Percentiles rank a stretch among this genome's conserved stretches.
These are phyloP conservation scores for Allomyces javanicus DNA, from an alignment of 192 early-diverging fungal genomes.

Conservation along the genomic window DNA sequence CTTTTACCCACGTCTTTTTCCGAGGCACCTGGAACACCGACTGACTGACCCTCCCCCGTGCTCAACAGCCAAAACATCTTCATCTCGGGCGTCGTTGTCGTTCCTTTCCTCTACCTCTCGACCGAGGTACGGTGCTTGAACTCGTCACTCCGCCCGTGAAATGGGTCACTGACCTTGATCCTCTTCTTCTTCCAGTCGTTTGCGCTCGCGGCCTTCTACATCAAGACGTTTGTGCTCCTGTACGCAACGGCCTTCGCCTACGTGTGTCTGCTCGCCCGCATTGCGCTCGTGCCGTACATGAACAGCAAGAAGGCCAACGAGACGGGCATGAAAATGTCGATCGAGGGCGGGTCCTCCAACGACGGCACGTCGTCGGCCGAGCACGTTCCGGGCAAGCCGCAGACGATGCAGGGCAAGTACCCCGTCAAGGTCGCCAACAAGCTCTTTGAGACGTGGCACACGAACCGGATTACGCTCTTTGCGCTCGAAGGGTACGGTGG, in stretches of 20 bases:
- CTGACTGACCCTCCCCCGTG: no score
- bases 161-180: no score
- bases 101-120: neutral
- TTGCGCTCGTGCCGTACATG: neutral
- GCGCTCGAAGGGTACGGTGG: neutral
- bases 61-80: neutral
- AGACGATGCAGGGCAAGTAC: neutral
- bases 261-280: neutral
- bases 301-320: neutral
- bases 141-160: no score
- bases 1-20: no score
- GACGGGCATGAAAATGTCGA: neutral
- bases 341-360: neutral
- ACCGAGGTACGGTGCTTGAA: neutral
- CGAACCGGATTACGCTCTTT: neutral
- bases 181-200: neutral
- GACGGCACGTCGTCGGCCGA: neutral
- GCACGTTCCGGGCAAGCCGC: neutral
- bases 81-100: neutral
- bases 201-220: neutral
- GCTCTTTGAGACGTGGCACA: neutral
- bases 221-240: neutral
- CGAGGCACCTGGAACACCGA: no score
- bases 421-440: neutral
- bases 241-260: neutral